These are phyloP conservation scores for Monosporascus cannonballus DNA, from an alignment of 2,329 filamentous ascomycete species.

Conservation along the genomic window DNA sequence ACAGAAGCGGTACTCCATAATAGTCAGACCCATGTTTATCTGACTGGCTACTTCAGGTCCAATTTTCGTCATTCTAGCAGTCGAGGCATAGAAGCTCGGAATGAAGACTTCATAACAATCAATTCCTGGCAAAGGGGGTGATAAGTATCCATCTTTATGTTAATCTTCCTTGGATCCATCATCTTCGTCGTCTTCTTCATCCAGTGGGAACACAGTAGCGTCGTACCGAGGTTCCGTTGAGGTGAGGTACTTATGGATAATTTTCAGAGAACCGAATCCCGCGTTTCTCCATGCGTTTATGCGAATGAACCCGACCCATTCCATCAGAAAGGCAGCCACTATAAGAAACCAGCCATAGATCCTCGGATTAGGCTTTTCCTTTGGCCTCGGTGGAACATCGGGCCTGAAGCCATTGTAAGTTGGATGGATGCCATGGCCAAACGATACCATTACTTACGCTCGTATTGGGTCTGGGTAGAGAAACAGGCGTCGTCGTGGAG, in stretches of 20 bases:
- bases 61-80: too few species aligned
- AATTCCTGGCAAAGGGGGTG: too few species aligned
- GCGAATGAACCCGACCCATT: not conserved
- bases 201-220: not conserved
- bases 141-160: not conserved
- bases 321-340: not conserved
- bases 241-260: not conserved
- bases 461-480: not conserved
- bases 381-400: not conserved
- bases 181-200: not conserved
- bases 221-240: not conserved
- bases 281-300: not conserved
- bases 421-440: not conserved
- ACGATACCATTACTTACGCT: not conserved
- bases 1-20: too few species aligned
- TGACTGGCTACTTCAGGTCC: too few species aligned
- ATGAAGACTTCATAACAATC: too few species aligned
- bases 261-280: not conserved
- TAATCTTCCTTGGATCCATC: not conserved
- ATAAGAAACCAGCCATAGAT: not conserved
- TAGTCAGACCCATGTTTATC: too few species aligned
- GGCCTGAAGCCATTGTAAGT: not conserved
- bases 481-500: not conserved
- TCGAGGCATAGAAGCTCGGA: too few species aligned
- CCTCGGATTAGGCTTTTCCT: not conserved